A percentile compares a stretch with the other conserved stretches of the same genome.
phyloP scores from a whole-genome alignment of 208 protist species.

The Leishmania aethiopica region DNA sequence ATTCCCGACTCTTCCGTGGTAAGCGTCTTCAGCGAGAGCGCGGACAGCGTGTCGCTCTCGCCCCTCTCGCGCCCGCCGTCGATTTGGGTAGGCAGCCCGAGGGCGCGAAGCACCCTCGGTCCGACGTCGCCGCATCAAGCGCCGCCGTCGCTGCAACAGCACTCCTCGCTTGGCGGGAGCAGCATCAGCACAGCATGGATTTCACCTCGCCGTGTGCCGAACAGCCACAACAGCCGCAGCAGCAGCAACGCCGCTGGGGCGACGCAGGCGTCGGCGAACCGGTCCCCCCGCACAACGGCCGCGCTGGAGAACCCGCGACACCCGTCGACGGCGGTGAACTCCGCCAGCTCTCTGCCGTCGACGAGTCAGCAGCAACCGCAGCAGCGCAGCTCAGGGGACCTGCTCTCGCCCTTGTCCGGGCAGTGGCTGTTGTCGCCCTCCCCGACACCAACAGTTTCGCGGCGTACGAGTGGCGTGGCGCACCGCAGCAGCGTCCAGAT shows the following conservation, averaged over 20 bases:
- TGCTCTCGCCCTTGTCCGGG: slow-evolving; percentile 10
- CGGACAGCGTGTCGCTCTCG: slow-evolving; percentile 39
- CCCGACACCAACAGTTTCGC: not conserved
- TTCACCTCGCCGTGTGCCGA: not conserved
- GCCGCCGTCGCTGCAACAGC: not conserved
- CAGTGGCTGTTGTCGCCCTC: slow-evolving; percentile 10
- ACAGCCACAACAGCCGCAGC: slow-evolving; percentile 9
- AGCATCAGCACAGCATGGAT: not conserved
- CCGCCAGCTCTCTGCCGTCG: not conserved
- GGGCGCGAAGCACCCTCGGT: slow-evolving; percentile 9
- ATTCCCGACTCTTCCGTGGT: not conserved
- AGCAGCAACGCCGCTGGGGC: slow-evolving; percentile 5
- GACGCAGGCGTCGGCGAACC: not conserved
- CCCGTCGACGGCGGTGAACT: not conserved
- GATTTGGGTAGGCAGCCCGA: slow-evolving; percentile 13
- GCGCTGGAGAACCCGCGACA: not conserved
- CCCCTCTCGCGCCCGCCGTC: slow-evolving; percentile 52
- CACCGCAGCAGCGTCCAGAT: not conserved
- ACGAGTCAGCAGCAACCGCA: not conserved
- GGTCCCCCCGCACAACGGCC: not conserved
- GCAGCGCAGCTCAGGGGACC: slow-evolving; percentile 2
- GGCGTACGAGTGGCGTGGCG: not conserved
- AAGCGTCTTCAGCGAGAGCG: slow-evolving; percentile 20
- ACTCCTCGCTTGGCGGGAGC: not conserved
- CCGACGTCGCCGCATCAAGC: not conserved